Conservation (phyloP, 345 rosid species). For the Eucalyptus regnans region DNA sequence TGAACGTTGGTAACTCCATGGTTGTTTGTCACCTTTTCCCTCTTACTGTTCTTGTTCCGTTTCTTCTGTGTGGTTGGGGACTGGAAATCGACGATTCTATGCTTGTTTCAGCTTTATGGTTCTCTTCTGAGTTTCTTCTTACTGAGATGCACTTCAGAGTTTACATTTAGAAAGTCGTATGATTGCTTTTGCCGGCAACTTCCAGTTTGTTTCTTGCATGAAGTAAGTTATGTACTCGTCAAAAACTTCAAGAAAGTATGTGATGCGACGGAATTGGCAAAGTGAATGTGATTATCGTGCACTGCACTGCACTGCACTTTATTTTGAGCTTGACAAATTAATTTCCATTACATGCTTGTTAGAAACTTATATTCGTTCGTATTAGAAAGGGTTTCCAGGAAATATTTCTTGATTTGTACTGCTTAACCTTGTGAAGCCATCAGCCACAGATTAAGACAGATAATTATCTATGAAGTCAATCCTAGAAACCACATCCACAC, state of each 20-base stretch:
- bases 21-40: background rate
- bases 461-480: conserved; percentile 14
- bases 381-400: background rate
- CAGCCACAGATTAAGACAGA: conserved; percentile 76
- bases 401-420: background rate
- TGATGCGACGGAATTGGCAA: background rate
- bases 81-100: background rate
- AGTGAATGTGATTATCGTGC: background rate
- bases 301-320: too few relatives aligned
- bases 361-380: background rate
- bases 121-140: background rate
- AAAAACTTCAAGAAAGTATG: too few relatives aligned
- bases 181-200: background rate
- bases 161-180: too few relatives aligned
- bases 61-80: background rate
- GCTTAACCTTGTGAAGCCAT: conserved; percentile 36
- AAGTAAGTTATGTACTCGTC: background rate
- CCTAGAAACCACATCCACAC: background rate
- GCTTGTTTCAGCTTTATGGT: background rate
- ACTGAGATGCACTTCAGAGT: background rate
- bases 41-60: too few relatives aligned
- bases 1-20: background rate
- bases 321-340: background rate
- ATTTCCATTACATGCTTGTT: background rate
- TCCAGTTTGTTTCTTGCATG: rapidly evolving